Base-by-base conservation (phyloP, 2,329 filamentous ascomycete genomes). In the Aspergillus costaricaensis region DNA sequence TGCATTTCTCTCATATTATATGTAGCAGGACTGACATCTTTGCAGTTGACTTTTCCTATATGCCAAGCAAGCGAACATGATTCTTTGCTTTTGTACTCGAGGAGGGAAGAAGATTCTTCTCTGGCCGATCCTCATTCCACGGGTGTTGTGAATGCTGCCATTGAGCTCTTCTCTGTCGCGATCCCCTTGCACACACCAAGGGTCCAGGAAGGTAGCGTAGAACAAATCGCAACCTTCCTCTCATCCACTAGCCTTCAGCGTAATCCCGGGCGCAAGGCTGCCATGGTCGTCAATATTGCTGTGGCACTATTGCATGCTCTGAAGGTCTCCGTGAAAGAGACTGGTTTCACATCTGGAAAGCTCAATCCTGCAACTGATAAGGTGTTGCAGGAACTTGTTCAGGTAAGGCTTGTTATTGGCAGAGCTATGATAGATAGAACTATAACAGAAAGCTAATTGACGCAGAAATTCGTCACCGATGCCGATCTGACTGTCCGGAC, bases 131-230 rank as follows among this genome's bases (percentile, higher is more conserved):
- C 94, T 8, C 89, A 95, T 5, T 88, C 91, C 0, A 99, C 94
- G 0, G 93, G 96, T 72, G 93, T 96, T 25, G 91, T 98, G 62
- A 96, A 99, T 72, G 88, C 94, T 70, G 93, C 95, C 0, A 96
- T 99, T 58, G 89, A 95, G 63, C 81, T 98, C 0, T 99, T 99
- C 73, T 92, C 93, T 2, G 91, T 96, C 56, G 91, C 92, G 41
- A 88, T 99, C 59, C 93, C 95, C 2, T 81, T 97, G 9, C 96
- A 96, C 49, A 90, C 91, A 0, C 84, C 91, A 4, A 96, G 94
- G 71, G 91, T 99, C 2, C 95, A 99, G 71, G 95, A 99, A 75
- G 97, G 94, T 71, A 91, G 96, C 51, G 80, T 99, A 9, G 95
- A 99, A 75, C 95, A 99, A 72, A 88, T 98, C 51, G 89, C 91